Evolutionary conservation across 2,329 filamentous ascomycete species (phyloP).

Genomic region (Epichloe gansuensis): DNA sequence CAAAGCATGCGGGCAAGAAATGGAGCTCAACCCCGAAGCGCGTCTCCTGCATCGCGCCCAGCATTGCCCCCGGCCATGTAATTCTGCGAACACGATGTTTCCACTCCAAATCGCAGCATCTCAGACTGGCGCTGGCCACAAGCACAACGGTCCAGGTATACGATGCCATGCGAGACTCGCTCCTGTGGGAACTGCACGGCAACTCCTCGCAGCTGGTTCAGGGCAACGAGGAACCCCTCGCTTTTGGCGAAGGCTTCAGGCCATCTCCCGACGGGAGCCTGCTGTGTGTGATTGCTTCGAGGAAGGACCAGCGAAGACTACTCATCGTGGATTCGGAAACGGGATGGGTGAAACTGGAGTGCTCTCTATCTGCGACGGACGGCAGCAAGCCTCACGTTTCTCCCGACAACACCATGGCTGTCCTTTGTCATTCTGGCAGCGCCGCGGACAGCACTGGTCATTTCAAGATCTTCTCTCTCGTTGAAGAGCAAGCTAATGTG

Average conservation of each 20-base stretch:
- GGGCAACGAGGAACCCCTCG: slow-evolving; percentile 4
- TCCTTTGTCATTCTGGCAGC: background rate
- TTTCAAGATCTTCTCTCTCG: background rate
- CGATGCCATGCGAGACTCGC: slow-evolving; percentile 1
- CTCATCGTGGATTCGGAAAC: slow-evolving; percentile 2
- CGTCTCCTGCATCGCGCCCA: slow-evolving; percentile 2
- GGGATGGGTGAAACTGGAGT: slow-evolving; percentile 4
- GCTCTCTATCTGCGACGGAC: background rate
- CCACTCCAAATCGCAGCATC: background rate
- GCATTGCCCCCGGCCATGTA: background rate
- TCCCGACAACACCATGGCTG: slow-evolving; percentile 3
- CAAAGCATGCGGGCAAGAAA: background rate
- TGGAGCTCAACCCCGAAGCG: background rate
- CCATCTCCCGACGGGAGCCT: slow-evolving; percentile 5
- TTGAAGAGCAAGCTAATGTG: background rate
- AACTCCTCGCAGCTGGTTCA: slow-evolving; percentile 5
- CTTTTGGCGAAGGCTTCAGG: slow-evolving; percentile 2
- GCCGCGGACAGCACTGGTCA: background rate
- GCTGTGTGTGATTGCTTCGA: slow-evolving; percentile 2
- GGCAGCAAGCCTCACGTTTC: slow-evolving; percentile 4
- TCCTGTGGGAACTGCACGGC: slow-evolving; percentile 7
- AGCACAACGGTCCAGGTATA: slow-evolving; percentile 3
- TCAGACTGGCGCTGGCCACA: slow-evolving; percentile 2
- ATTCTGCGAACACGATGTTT: slow-evolving; percentile 3
- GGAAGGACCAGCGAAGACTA: slow-evolving; percentile 1